Percentiles rank a stretch among this genome's conserved stretches.
These are phyloP conservation scores for Sanghuangporus baumii DNA, from an alignment of 1,284 basidiomycete species.

Conservation along the genomic window DNA sequence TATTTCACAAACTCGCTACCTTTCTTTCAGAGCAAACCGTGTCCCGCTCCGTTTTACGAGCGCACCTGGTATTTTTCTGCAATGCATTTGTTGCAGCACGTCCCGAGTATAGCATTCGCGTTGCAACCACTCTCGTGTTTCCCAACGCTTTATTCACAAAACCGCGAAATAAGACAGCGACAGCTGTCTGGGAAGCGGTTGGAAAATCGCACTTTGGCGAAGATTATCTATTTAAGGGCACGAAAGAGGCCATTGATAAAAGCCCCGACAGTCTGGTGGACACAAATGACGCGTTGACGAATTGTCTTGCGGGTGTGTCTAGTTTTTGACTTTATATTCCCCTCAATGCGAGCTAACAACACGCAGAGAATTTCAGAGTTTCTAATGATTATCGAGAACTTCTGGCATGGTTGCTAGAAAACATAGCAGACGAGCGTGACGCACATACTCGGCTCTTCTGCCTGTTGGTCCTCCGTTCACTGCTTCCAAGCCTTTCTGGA, in stretches of 20 bases:
- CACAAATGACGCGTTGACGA: slow-evolving; percentile 47
- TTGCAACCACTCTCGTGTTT: slow-evolving; percentile 63
- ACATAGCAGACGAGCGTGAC: slow-evolving; percentile 39
- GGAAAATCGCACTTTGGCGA: slow-evolving; percentile 31
- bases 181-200: slow-evolving; percentile 61
- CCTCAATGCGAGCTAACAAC: not conserved
- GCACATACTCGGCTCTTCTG: slow-evolving; percentile 51
- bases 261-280: slow-evolving; percentile 42
- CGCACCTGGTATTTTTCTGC: slow-evolving; percentile 33
- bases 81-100: slow-evolving; percentile 25
- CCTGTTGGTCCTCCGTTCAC: slow-evolving; percentile 50
- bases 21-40: slow-evolving; percentile 28
- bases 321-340: not conserved
- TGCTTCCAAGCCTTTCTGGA: slow-evolving; percentile 50
- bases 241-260: slow-evolving; percentile 23
- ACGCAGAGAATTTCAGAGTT: slow-evolving; percentile 52
- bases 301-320: slow-evolving; percentile 54
- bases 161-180: slow-evolving; percentile 55
- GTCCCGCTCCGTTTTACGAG: slow-evolving; percentile 24
- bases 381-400: slow-evolving; percentile 39
- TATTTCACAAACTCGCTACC: slow-evolving; percentile 45
- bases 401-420: slow-evolving; percentile 39
- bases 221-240: slow-evolving; percentile 20
- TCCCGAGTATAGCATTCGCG: slow-evolving; percentile 32
- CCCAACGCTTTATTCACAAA: slow-evolving; percentile 73